Conservation (phyloP, 73 alveolate genomes). For the Diophrys sp. region DNA sequence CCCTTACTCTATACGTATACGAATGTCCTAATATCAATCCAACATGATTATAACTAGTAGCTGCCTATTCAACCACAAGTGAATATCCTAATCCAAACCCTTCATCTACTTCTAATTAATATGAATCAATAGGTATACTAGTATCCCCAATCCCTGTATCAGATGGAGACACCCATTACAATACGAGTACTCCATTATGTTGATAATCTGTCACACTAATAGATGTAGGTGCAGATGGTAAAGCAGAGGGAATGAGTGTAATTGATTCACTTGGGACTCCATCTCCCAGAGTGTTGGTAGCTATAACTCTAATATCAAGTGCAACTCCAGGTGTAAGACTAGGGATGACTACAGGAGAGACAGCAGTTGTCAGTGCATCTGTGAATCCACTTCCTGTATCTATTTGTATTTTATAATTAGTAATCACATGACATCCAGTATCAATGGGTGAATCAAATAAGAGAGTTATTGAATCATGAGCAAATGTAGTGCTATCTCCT, state of each 20-base stretch:
- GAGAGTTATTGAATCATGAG: slow-evolving; percentile 22
- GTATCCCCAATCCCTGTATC: slow-evolving; percentile 62
- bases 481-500: slow-evolving; percentile 32
- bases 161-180: slow-evolving; percentile 61
- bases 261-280: slow-evolving; percentile 48
- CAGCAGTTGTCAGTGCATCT: slow-evolving; percentile 28
- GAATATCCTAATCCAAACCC: slow-evolving; percentile 49
- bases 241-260: slow-evolving; percentile 49
- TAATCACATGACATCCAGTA: slow-evolving; percentile 59
- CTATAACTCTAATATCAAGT: slow-evolving; percentile 38
- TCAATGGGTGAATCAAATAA: slow-evolving; percentile 68
- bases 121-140: slow-evolving; percentile 13
- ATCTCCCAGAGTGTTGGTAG: slow-evolving; percentile 49
- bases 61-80: slow-evolving; percentile 16
- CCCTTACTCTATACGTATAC: slow-evolving; percentile 48
- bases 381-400: slow-evolving; percentile 26
- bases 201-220: slow-evolving; percentile 23
- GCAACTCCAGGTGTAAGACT: slow-evolving; percentile 57
- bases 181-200: too few relatives aligned
- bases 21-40: slow-evolving; percentile 55
- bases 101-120: slow-evolving; percentile 48
- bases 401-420: slow-evolving; percentile 42
- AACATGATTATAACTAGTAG: slow-evolving; percentile 44
- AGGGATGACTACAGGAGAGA: slow-evolving; percentile 10
- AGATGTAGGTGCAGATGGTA: slow-evolving; percentile 53